phyloP scores from a whole-genome alignment of 2,329 filamentous ascomycete genomes.

The Penicillium olsonii region DNA sequence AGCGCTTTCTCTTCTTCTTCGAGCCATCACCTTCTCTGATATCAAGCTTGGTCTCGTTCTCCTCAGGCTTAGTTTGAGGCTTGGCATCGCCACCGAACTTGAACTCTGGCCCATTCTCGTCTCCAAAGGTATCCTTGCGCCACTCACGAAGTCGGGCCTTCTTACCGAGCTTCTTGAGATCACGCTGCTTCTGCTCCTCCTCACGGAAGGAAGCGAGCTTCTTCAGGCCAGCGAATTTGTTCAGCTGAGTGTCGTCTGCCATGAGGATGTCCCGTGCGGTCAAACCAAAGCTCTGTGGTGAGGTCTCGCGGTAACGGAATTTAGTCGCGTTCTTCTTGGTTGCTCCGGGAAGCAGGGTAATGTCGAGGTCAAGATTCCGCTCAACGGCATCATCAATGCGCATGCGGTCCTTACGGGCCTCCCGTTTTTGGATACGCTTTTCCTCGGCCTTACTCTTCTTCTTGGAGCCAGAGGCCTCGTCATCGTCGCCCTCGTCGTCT shows the following conservation, averaged over 20 bases:
- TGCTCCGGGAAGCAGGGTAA: conserved; percentile 60
- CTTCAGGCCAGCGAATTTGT: conserved; percentile 90
- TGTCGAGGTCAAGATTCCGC: conserved; percentile 72
- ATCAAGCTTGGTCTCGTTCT: conserved; percentile 38
- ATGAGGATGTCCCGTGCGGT: conserved; percentile 89
- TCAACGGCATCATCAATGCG: conserved; percentile 87
- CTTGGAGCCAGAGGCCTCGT: conserved; percentile 49
- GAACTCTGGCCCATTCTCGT: conserved; percentile 53
- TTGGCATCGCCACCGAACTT: conserved; percentile 28
- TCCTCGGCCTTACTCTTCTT: conserved; percentile 52
- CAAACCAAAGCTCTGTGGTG: conserved; percentile 84
- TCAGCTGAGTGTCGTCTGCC: conserved; percentile 80
- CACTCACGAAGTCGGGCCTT: conserved; percentile 88
- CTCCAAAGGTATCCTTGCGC: conserved; percentile 69
- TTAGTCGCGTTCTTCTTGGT: conserved; percentile 52
- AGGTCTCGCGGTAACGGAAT: conserved; percentile 95
- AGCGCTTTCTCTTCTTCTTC: conserved; percentile 49
- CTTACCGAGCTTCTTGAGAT: conserved; percentile 87
- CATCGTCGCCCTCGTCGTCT: conserved; percentile 51
- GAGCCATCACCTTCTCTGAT: conserved; percentile 43
- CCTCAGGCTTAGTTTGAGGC: conserved; percentile 16
- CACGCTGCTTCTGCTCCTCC: conserved; percentile 81
- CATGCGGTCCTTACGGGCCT: conserved; percentile 76
- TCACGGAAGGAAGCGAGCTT: conserved; percentile 91
- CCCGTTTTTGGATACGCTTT: conserved; percentile 63